A percentile compares a stretch with the other conserved stretches of the same genome.
Evolutionary conservation across 805 yeast species (phyloP).

Genomic region (Lipomyces chichibuensis): DNA sequence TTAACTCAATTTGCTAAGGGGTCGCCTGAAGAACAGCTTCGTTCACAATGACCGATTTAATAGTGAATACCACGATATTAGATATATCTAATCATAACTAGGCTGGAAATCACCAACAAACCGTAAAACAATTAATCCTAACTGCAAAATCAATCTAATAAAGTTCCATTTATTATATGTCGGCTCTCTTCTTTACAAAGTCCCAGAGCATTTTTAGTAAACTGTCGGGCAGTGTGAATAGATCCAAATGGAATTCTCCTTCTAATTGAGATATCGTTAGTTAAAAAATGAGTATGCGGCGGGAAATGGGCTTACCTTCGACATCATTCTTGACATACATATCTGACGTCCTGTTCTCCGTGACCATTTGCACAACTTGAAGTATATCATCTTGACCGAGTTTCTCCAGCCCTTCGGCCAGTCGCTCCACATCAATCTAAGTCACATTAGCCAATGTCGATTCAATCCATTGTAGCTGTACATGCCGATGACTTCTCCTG

Average conservation of each 20-base stretch:
- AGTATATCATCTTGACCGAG: conserved; percentile 89
- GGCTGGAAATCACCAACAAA: not conserved
- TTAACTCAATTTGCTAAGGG: not conserved
- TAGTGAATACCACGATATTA: not conserved
- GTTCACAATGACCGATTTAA: not conserved
- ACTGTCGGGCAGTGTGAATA: conserved; percentile 89
- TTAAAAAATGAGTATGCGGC: not conserved
- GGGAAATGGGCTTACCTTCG: conserved; percentile 49
- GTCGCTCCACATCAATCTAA: conserved; percentile 77
- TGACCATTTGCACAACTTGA: conserved; percentile 96
- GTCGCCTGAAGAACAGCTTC: not conserved
- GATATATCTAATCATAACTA: not conserved
- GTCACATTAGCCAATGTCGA: conserved; percentile 32
- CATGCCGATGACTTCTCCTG: conserved; percentile 50
- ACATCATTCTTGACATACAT: conserved; percentile 95
- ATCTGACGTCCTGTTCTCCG: conserved; percentile 91
- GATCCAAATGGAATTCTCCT: conserved; percentile 96
- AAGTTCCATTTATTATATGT: conserved; percentile 3
- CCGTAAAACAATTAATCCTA: not conserved
- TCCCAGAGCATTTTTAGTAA: conserved; percentile 93
- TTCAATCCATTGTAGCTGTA: not conserved
- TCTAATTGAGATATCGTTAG: conserved; percentile 45
- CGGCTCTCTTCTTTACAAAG: conserved; percentile 59
- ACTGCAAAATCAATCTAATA: not conserved
- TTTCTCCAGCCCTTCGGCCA: conserved; percentile 87